Conservation (phyloP, 2,329 filamentous ascomycete species). For the Trichoderma guizhouense region DNA sequence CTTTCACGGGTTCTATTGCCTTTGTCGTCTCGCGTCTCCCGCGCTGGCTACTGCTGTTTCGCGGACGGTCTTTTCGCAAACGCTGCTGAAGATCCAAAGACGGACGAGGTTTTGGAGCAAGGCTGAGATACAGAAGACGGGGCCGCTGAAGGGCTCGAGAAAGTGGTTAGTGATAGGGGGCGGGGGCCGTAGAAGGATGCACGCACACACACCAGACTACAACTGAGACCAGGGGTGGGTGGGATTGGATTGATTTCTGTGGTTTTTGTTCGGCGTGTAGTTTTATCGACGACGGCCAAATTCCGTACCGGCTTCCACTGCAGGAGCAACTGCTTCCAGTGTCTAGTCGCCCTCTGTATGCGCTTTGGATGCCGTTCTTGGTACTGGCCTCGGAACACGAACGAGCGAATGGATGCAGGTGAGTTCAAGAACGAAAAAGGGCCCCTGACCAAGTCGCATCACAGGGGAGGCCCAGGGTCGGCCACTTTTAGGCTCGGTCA, state of each 20-base stretch:
- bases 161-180: conserved; percentile 16
- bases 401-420: background rate
- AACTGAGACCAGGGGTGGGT: background rate
- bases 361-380: background rate
- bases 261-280: background rate
- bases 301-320: background rate
- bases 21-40: background rate
- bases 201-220: conserved; percentile 3
- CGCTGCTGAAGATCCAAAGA: background rate
- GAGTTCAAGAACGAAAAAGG: background rate
- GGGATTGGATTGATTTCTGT: background rate
- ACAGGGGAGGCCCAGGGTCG: background rate
- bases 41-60: background rate
- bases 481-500: conserved; percentile 9
- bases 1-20: background rate
- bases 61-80: background rate
- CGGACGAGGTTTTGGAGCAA: background rate
- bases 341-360: background rate
- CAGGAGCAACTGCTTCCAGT: background rate
- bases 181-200: conserved; percentile 9
- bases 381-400: background rate
- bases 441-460: conserved; percentile 8
- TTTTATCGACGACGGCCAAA: background rate
- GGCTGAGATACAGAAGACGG: conserved; percentile 16
- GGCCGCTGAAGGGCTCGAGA: conserved; percentile 15